Percentiles rank a stretch among this genome's conserved stretches.
These are phyloP conservation scores for Leptosphaerulina australis DNA, from an alignment of 2,329 filamentous ascomycete species.

Conservation along the genomic window DNA sequence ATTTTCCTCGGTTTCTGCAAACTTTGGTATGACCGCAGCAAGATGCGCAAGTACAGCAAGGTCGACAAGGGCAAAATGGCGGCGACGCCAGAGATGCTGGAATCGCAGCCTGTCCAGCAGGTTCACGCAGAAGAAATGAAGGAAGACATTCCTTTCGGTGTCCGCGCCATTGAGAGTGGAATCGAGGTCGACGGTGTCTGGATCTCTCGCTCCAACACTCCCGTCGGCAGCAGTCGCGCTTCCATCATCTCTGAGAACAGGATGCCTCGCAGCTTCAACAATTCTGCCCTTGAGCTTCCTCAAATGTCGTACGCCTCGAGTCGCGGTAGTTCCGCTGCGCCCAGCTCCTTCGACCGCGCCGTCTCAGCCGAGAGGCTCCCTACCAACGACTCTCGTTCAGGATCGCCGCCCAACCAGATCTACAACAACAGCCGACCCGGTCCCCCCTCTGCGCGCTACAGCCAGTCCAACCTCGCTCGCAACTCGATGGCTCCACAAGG, in stretches of 20 bases:
- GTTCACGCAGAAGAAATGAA: constrained; percentile 55
- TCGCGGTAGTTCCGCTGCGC: constrained; percentile 42
- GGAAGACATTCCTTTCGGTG: constrained; percentile 80
- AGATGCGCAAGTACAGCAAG: constrained; percentile 51
- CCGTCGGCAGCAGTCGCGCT: constrained; percentile 45
- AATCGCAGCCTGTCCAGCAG: constrained; percentile 65
- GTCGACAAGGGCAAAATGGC: constrained; percentile 45
- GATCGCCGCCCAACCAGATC: constrained; percentile 31
- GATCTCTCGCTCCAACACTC: constrained; percentile 56
- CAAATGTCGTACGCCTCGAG: constrained; percentile 42
- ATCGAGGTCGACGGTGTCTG: constrained; percentile 82
- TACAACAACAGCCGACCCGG: constrained; percentile 33
- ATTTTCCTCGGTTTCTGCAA: constrained; percentile 72
- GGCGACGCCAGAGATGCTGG: constrained; percentile 66
- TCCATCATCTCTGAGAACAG: constrained; percentile 42
- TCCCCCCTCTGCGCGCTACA: constrained; percentile 45
- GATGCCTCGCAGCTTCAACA: constrained; percentile 37
- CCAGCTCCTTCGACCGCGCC: constrained; percentile 48
- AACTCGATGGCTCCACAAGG: constrained; percentile 43
- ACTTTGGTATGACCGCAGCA: constrained; percentile 56
- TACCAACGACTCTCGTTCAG: constrained; percentile 37
- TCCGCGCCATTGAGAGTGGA: constrained; percentile 82
- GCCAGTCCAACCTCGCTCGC: constrained; percentile 40
- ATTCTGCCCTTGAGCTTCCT: constrained; percentile 43
- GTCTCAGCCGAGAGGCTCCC: constrained; percentile 46